phyloP scores from a whole-genome alignment of 768 basidiomycete genomes.

The Boletus eberwhitei region DNA sequence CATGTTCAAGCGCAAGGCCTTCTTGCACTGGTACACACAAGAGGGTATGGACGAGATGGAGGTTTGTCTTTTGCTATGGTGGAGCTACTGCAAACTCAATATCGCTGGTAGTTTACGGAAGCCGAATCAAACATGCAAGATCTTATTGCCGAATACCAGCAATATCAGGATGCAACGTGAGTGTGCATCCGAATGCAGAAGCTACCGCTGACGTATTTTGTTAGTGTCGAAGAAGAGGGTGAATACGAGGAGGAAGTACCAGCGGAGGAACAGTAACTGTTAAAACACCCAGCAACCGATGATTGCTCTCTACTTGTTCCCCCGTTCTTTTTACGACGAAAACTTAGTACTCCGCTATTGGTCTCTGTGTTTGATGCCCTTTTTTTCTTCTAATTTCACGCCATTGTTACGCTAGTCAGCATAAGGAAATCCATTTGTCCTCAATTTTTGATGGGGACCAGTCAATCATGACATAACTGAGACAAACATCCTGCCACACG shows the following conservation, averaged over 20 bases:
- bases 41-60: conserved; percentile 99
- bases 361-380: conserved; percentile 30
- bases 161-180: conserved; percentile 92
- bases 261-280: conserved; percentile 48
- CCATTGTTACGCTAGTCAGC: conserved; percentile 30
- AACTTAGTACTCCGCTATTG: conserved; percentile 36
- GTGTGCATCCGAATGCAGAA: conserved; percentile 30
- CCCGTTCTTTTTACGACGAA: conserved; percentile 28
- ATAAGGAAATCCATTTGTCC: conserved; percentile 10
- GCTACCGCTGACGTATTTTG: conserved; percentile 10
- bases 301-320: conserved; percentile 15
- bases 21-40: conserved; percentile 99
- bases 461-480: conserved; percentile 2
- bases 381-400: conserved; percentile 30
- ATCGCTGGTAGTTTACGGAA: conserved; percentile 72
- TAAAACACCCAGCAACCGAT: conserved; percentile 21
- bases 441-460: too few species aligned
- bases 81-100: neutral
- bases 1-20: conserved; percentile 99
- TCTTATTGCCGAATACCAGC: conserved; percentile 96
- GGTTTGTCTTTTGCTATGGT: conserved; percentile 34
- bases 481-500: conserved; percentile 2
- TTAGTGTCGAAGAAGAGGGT: conserved; percentile 79
- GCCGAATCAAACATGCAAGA: conserved; percentile 99
- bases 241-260: conserved; percentile 82